Percentiles rank a stretch among this genome's conserved stretches.
Conservation (phyloP, 2,329 filamentous ascomycete species). For the Aspergillus fumigatus region DNA sequence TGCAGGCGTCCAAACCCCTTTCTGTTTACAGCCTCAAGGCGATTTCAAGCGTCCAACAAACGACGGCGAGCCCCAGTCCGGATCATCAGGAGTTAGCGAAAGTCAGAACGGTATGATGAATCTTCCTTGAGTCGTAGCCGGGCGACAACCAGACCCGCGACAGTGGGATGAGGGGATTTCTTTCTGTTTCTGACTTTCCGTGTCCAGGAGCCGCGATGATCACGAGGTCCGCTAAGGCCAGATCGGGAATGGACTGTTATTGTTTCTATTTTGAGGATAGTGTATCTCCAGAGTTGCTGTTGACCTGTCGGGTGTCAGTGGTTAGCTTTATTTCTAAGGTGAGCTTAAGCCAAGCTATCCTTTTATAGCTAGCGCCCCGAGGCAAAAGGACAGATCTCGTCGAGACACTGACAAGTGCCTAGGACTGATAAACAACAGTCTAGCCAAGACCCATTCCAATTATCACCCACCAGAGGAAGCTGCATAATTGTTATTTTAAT, state of each 20-base stretch:
- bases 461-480: background rate
- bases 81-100: background rate
- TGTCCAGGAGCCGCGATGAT: slow-evolving; percentile 16
- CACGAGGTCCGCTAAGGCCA: slow-evolving; percentile 22
- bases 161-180: slow-evolving; percentile 4
- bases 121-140: background rate
- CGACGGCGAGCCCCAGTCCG: background rate
- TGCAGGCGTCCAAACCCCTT: slow-evolving; percentile 9
- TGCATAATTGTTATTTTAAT: background rate
- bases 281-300: slow-evolving; percentile 2
- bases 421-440: too few relatives aligned
- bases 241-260: slow-evolving; percentile 14
- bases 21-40: background rate
- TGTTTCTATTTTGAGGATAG: slow-evolving; percentile 19
- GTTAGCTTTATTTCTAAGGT: slow-evolving; percentile 10
- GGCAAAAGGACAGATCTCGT: too few relatives aligned
- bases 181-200: background rate
- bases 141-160: background rate
- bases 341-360: background rate
- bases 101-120: background rate
- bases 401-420: background rate
- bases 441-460: background rate
- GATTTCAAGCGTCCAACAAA: background rate
- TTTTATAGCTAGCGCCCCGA: background rate
- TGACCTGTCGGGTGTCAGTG: slow-evolving; percentile 3